Evolutionary conservation across 345 rosid species (phyloP).

Genomic region (Abelmoschus esculentus): DNA sequence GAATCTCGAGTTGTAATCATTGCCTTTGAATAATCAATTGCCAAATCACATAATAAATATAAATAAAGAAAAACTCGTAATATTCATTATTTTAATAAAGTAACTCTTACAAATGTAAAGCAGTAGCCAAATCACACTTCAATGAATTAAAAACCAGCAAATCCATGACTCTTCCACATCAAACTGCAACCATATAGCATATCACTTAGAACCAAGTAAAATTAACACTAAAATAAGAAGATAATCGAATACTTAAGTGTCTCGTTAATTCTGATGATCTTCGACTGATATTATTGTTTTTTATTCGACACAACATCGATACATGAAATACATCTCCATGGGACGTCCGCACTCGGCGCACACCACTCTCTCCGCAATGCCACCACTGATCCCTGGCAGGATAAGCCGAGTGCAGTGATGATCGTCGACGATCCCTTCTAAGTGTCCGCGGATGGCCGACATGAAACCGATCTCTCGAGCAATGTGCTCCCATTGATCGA

Average conservation of each 20-base stretch:
- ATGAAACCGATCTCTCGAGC: background rate
- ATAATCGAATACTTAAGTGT: too few relatives aligned
- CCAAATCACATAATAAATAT: background rate
- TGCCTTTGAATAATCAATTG: background rate
- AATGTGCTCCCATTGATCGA: background rate
- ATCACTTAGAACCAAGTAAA: background rate
- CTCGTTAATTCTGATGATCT: background rate
- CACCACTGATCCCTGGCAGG: background rate
- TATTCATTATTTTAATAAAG: background rate
- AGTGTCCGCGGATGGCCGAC: background rate
- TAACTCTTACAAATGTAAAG: background rate
- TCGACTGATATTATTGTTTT: background rate
- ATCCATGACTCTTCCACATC: background rate
- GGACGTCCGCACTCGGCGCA: conserved; percentile 26
- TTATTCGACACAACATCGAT: conserved; percentile 48
- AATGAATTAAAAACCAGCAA: background rate
- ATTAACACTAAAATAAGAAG: background rate
- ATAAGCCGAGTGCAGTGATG: conserved; percentile 2
- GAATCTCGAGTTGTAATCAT: background rate
- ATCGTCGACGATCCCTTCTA: background rate
- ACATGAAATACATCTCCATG: conserved; percentile 67
- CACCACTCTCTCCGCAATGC: background rate
- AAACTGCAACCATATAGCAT: background rate
- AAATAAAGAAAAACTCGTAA: conserved; percentile 15
- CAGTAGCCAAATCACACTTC: background rate